Base-by-base conservation (phyloP, 1,284 basidiomycete species). In the Austroboletus novae-zelandiae region DNA sequence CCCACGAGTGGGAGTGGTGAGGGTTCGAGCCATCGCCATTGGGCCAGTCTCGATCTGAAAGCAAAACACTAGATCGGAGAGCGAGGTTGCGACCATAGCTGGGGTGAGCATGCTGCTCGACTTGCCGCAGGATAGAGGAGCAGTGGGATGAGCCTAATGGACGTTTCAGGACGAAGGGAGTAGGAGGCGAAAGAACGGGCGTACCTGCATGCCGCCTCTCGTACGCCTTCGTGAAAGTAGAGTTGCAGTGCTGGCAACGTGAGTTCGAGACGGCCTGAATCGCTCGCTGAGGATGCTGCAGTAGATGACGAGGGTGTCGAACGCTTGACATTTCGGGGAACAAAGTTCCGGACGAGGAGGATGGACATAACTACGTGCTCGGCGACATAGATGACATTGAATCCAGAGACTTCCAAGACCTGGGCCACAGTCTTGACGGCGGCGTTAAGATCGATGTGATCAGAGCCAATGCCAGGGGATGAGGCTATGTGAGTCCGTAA, bases 251-350 rank as follows among this genome's bases (percentile, higher is more conserved):
- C 81, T 0, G 86, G 87, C 2, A 94, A 67, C 3, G 84, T 80
- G 17, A 92, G 76, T 62, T 89, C 84, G 32, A 94, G 77, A 10
- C 77, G 88, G 89, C 0, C 82, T 84, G 60, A 91, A 91, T 3
- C 76, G 75, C 1, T 76, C 73, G 0, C 80, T 79, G 8, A 93
- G 77, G 9, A 86, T 84, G 35, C 81, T 84, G 54, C 83, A 86
- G 61, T 92, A 90, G 17, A 89, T 85, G 5, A 91, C 81, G 14
- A 94, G 75, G 32, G 87, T 91, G 58, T 91, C 87, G 58, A 92
- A 91, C 3, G 91, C 90, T 59, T 90, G 85, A 50, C 89, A 89
- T 66, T 94, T 93, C 59, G n/a, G n/a, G n/a, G n/a, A n/a, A n/a
- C n/a, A n/a, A n/a, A n/a, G n/a, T n/a, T n/a, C n/a, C n/a, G n/a